Evolutionary conservation across 208 protist species (phyloP), one percentile per base, ranked within the genome.

Genomic region (Lotmaria passim): DNA sequence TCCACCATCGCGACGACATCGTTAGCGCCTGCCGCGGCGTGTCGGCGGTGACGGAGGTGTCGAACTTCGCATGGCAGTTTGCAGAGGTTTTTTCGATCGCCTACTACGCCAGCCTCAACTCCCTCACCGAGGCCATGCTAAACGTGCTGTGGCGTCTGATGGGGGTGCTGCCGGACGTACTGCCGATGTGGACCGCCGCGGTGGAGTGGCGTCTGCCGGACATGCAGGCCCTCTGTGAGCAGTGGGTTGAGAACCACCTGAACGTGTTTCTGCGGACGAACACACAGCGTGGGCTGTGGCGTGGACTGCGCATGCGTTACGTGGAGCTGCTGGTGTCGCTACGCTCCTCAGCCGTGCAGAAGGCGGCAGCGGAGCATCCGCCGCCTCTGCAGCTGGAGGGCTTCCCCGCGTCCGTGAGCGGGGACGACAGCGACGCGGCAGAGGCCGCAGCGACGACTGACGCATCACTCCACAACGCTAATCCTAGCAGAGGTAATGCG

Each of bases 151-250:
- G 59, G 69, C 60, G 31, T 6, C 46, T 74, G 3, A 17, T 74
- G 59, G 50, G 48, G 3, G 7, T 74, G 1, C 33, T 41, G 10
- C 51, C 39, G 15, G 17, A 67, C 23, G 59, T 62, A 14, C 62
- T 63, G 51, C 59, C 69, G 41, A 60, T 67, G 39, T 74, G 69
- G 69, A 38, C 23, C 4, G 59, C 69, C 1, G 69, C 69, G 15
- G 58, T 62, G 59, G 39, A 52, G 43, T 74, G 69, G 69, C 56
- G 17, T 1, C 47, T 74, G 51, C 50, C 24, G 4, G 69, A 67
- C 46, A 55, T 74, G 59, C 69, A 67, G 51, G 19, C n/a, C 30
- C 28, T 74, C 33, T 74, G 69, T 28, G 69, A 74, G 31, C 47
- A 63, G 41, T 74, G 69, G 69, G 67, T 74, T 11, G 41, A 44